Conservation (phyloP, 2,329 filamentous ascomycete species). For the Teratosphaeria gauchensis region DNA sequence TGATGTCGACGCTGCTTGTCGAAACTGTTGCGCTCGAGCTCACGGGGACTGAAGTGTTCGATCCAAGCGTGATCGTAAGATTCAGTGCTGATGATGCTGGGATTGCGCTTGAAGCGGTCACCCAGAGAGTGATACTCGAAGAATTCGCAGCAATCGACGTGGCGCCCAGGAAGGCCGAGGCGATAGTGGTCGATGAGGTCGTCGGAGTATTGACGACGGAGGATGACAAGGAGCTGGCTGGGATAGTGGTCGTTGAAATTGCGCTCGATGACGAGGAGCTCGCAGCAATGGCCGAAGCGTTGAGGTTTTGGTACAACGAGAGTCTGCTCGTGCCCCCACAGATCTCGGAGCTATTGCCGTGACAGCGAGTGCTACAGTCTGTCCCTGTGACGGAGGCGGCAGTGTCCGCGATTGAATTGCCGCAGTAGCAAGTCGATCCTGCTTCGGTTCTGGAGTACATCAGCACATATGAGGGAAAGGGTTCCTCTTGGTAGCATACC, state of each 20-base stretch:
- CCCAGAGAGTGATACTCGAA: background rate
- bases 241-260: background rate
- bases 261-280: background rate
- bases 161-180: background rate
- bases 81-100: background rate
- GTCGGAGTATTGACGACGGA: background rate
- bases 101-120: background rate
- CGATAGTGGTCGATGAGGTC: background rate
- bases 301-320: conserved; percentile 1
- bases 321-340: background rate
- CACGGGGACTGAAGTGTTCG: background rate
- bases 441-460: background rate
- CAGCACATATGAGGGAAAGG: background rate
- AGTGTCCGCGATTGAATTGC: background rate
- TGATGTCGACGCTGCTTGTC: background rate
- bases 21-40: background rate
- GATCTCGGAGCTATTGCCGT: background rate
- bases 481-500: background rate
- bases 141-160: background rate
- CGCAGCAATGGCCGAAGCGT: background rate
- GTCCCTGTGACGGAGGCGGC: background rate
- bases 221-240: background rate
- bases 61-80: background rate
- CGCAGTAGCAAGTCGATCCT: background rate
- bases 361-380: background rate